phyloP scores from a whole-genome alignment of 2,329 filamentous ascomycete species.

The Ascochyta koolunga region DNA sequence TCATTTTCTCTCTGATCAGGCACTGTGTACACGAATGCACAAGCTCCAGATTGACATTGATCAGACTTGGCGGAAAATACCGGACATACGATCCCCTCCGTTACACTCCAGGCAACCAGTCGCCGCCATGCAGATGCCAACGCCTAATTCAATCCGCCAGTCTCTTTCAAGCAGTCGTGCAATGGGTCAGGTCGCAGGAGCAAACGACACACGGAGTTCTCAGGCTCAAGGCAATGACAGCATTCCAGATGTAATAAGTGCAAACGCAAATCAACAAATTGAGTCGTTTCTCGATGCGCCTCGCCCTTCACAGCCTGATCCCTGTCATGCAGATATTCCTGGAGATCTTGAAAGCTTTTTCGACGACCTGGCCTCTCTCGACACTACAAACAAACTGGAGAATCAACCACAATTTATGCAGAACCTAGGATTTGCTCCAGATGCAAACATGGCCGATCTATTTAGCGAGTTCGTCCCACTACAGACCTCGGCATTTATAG shows the following conservation, averaged over 20 bases:
- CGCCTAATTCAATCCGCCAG: conserved; percentile 29
- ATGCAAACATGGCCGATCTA: conserved; percentile 64
- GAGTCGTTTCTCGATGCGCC: conserved; percentile 6
- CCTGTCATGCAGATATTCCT: conserved; percentile 45
- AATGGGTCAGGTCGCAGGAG: conserved; percentile 1
- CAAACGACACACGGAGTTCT: background rate
- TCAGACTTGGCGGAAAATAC: conserved; percentile 19
- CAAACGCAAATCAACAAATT: conserved; percentile 8
- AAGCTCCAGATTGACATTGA: conserved; percentile 22
- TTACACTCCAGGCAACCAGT: conserved; percentile 9
- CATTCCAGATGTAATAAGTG: conserved; percentile 16
- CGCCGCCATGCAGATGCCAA: conserved; percentile 20
- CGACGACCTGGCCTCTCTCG: conserved; percentile 63
- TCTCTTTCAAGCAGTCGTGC: conserved; percentile 10
- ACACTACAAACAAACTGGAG: conserved; percentile 59
- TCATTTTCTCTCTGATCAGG: conserved; percentile 21
- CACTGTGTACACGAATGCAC: conserved; percentile 25
- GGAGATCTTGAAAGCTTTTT: conserved; percentile 60
- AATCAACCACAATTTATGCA: conserved; percentile 69
- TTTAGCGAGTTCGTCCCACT: conserved; percentile 52
- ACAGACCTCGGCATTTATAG: conserved; percentile 42
- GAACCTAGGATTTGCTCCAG: conserved; percentile 69
- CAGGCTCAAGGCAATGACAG: conserved; percentile 17
- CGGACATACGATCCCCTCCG: conserved; percentile 1
- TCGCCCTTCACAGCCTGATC: conserved; percentile 19